Base-by-base conservation (phyloP, 148 eudicot genomes). In the Heliamphora exappendiculata region DNA sequence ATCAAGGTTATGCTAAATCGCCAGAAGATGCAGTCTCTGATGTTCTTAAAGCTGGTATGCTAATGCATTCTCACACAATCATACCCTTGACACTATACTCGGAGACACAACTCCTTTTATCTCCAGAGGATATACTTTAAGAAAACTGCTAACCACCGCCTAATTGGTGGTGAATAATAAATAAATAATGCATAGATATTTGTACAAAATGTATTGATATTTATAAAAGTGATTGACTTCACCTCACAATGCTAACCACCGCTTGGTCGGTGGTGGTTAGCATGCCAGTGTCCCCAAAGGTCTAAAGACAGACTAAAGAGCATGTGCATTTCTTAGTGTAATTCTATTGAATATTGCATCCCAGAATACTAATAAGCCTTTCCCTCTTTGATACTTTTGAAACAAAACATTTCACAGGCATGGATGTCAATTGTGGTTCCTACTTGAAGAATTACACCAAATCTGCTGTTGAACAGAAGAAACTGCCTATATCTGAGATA, bases 1-100 rank as follows among this genome's bases (percentile, higher is more conserved):
- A 41, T 74, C 98, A 94, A 80, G 86, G 88, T 31, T 87, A 86
- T 71, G 95, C 84, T 20, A 89, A 90, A 70, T 28, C 70, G n/a
- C 97, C 98, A 0, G 94, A 93, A 85, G 98, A 93, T 76, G 96
- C 97, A 37, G 85, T 90, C 4, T 92, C 90, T 20, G 90, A 80
- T 84, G 98, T 88, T 51, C 94, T 93, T 14, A 91, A 88, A 82
- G 98, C 98, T 47, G 98, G 98, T 91, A 93, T 29, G 16, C 36
- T 5, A n/a, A n/a, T 41, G 31, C 42, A 66, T 5, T 17, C 42
- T 1, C 12, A 5, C 64, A 24, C 36, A 24, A 13, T 24, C 16
- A 59, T 24, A 26, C 14, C 31, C 6, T 13, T 4, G 9, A 29
- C 41, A 33, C 2, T 29, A 31, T 31, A 3, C 42, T 39, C 7